These are phyloP conservation scores for Quercus variabilis DNA, from an alignment of 306 rosid species.

Conservation along the genomic window DNA sequence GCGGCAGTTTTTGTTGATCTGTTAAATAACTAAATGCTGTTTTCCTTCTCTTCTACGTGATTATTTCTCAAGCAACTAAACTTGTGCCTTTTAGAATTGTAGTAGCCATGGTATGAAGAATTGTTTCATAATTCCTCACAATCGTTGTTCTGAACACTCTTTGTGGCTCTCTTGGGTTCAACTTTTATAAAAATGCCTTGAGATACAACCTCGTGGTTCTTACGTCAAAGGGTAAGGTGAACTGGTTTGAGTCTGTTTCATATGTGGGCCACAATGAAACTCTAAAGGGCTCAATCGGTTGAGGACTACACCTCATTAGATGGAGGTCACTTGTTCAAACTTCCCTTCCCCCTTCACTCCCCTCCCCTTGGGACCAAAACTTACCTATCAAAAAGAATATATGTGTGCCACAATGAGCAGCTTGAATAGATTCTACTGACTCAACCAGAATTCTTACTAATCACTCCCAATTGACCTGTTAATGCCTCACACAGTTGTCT, in stretches of 20 bases:
- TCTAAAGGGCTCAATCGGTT: no score
- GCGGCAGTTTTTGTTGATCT: not conserved
- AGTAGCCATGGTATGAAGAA: not conserved
- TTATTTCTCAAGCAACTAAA: not conserved
- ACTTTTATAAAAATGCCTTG: not conserved
- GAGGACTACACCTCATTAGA: no score
- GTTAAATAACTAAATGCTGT: not conserved
- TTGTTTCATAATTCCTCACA: not conserved
- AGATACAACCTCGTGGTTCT: not conserved
- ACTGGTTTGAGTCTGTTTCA: not conserved
- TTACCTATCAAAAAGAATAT: no score
- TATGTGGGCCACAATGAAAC: not conserved
- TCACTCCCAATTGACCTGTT: not conserved
- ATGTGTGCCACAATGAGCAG: not conserved
- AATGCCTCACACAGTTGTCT: not conserved
- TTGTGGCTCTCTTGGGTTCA: not conserved
- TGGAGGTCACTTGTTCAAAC: no score
- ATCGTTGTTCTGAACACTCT: not conserved
- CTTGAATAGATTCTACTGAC: not conserved
- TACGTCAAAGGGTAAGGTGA: not conserved
- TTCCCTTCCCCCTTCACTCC: no score
- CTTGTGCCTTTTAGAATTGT: not conserved
- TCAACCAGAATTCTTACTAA: not conserved
- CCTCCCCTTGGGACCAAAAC: no score
- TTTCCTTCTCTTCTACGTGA: not conserved